Base-by-base conservation (phyloP, 1,139 yeast genomes). In the Sugiyamaella castrensis region DNA sequence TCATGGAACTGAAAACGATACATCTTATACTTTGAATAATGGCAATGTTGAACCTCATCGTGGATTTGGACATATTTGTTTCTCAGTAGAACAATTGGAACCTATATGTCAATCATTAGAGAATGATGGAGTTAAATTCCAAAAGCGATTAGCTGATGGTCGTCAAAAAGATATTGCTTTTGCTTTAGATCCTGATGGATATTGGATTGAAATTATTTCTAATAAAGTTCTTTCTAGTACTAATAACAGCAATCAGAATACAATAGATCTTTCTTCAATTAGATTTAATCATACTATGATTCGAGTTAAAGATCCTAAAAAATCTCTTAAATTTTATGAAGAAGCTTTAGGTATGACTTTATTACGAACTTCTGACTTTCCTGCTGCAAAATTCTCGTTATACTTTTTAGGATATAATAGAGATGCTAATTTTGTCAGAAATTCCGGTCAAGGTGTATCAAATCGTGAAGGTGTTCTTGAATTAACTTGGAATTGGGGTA, bases 51-150 rank as follows among this genome's bases (percentile, higher is more conserved):
- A 82, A 46, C 92, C 95, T 39, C 74, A 81, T 67, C 80, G 92
- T 58, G 98, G 98, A 0, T 92, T 89, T 65, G 98, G 98, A 16
- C 98, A 92, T 69, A 81, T 89, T 53, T 87, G 96, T 70, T 71
- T 91, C 58, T 75, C 95, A 1, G 96, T 91, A 13, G 88, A 88
- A 61, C 84, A 91, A 70, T 79, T 92, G 56, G 80, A 71, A 48
- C 78, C 67, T 13, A 72, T 82, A 8, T 88, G 92, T 67, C 70
- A 71, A 42, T 67, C 72, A 13, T 73, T 91, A 50, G 73, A 71
- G 34, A 56, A 60, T 13, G 71, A 73, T 41, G 86, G 83, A 4
- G 97, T 86, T 48, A 67, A 70, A 47, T 92, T 92, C 73, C 81
- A 89, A 70, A 92, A 92, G 76, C 85, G 76, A 63, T 73, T 89